These are phyloP conservation scores for Pichia sporocuriosa DNA, from an alignment of 805 yeast species.

Conservation along the genomic window DNA sequence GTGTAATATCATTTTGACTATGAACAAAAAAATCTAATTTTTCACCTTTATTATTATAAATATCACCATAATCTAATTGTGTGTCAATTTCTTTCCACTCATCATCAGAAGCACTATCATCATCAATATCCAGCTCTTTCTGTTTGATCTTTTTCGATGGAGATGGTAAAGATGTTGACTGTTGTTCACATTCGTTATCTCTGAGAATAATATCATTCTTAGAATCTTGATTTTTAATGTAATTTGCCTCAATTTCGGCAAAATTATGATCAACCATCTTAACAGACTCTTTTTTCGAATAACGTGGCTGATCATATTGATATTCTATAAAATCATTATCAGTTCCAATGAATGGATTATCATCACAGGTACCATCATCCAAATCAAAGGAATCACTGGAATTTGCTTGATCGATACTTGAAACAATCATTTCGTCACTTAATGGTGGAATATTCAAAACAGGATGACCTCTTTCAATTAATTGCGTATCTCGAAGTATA, in stretches of 20 bases:
- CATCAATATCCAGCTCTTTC: constrained; percentile 11
- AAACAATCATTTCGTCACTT: background rate
- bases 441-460: background rate
- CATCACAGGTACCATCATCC: constrained; percentile 1
- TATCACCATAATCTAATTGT: constrained; percentile 58
- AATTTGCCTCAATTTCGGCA: constrained; percentile 8
- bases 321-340: constrained; percentile 26
- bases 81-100: constrained; percentile 89
- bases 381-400: background rate
- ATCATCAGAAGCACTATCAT: constrained; percentile 33
- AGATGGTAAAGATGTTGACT: background rate
- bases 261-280: constrained; percentile 18
- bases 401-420: background rate
- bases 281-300: constrained; percentile 16
- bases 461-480: constrained; percentile 1
- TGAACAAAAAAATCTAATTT: constrained; percentile 37
- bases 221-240: background rate
- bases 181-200: background rate
- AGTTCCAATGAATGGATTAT: constrained; percentile 1
- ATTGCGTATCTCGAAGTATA: constrained; percentile 8
- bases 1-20: constrained; percentile 20
- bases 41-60: constrained; percentile 76
- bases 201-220: too few relatives aligned
- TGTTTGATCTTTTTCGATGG: background rate
- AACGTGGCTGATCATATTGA: constrained; percentile 15